Percentiles rank a stretch among this genome's conserved stretches.
These are phyloP conservation scores for Dactylorhiza incarnata DNA, from an alignment of 106 monocot genomes.

Conservation along the genomic window DNA sequence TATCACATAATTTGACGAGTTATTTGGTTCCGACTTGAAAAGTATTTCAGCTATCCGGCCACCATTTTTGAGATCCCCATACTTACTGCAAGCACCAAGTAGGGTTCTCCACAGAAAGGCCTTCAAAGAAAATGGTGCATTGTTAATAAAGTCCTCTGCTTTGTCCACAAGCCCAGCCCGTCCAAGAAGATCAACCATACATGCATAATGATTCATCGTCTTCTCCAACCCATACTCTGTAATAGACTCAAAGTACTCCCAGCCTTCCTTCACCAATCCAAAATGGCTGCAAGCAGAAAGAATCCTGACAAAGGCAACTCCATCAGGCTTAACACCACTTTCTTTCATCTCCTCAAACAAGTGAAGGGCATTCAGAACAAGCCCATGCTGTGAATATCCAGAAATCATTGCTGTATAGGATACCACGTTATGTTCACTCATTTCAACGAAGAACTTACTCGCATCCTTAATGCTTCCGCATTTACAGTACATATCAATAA, in stretches of 20 bases:
- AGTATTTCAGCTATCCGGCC: slow-evolving; percentile 12
- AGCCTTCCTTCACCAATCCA: slow-evolving; percentile 26
- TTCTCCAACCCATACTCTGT: slow-evolving; percentile 13
- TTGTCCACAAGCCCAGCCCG: slow-evolving; percentile 17
- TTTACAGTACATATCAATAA: slow-evolving; percentile 21
- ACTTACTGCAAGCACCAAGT: slow-evolving; percentile 18
- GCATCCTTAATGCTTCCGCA: slow-evolving; percentile 20
- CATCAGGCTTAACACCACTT: slow-evolving; percentile 13
- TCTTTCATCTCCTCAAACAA: slow-evolving; percentile 17
- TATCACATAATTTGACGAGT: slow-evolving; percentile 21
- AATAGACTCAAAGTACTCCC: slow-evolving; percentile 19
- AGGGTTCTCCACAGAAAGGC: slow-evolving; percentile 21
- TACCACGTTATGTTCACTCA: slow-evolving; percentile 15
- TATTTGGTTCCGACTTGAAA: slow-evolving; percentile 13
- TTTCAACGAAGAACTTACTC: slow-evolving; percentile 2
- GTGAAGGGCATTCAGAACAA: slow-evolving; percentile 7
- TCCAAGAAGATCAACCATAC: slow-evolving; percentile 30
- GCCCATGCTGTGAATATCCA: slow-evolving; percentile 21
- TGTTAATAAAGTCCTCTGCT: slow-evolving; percentile 22
- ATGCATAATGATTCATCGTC: slow-evolving; percentile 23
- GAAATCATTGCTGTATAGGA: slow-evolving; percentile 20
- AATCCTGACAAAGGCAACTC: slow-evolving; percentile 18
- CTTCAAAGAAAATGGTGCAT: slow-evolving; percentile 14
- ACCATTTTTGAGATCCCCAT: slow-evolving; percentile 19
- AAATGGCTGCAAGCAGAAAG: slow-evolving; percentile 33